A percentile compares a stretch with the other conserved stretches of the same genome.
Evolutionary conservation across 1,284 basidiomycete genomes (phyloP).

Genomic region (Cutaneotrichosporon dermatis): DNA sequence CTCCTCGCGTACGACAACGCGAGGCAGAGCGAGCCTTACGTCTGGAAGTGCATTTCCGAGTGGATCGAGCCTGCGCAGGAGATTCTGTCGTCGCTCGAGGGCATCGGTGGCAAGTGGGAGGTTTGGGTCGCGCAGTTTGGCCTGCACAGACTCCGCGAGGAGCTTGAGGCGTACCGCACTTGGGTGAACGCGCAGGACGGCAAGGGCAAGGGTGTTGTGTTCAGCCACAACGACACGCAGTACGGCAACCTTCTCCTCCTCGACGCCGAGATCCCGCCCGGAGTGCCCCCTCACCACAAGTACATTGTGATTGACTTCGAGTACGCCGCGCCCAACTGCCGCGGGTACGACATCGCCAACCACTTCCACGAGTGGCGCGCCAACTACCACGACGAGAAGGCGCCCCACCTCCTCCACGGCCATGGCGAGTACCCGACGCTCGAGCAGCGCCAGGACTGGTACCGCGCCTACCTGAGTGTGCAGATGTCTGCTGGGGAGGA

Average conservation of each 20-base stretch:
- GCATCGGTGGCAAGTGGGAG: constrained; percentile 36
- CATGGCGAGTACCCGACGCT: constrained; percentile 65
- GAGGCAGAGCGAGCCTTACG: constrained; percentile 54
- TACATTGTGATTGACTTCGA: constrained; percentile 94
- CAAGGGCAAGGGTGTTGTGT: constrained; percentile 44
- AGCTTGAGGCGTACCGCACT: constrained; percentile 42
- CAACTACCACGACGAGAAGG: constrained; percentile 66
- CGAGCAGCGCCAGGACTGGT: constrained; percentile 74
- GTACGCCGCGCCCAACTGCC: constrained; percentile 82
- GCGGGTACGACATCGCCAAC: constrained; percentile 89
- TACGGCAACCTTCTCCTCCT: constrained; percentile 85
- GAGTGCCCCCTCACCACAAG: constrained; percentile 54
- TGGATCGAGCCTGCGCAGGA: constrained; percentile 52
- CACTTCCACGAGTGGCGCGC: constrained; percentile 95
- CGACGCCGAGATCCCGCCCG: constrained; percentile 54
- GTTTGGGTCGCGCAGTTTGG: constrained; percentile 42
- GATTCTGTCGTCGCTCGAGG: constrained; percentile 27
- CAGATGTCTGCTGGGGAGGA: constrained; percentile 36
- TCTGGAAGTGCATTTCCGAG: constrained; percentile 61
- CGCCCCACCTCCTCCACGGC: constrained; percentile 68
- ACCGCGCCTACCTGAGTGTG: constrained; percentile 66
- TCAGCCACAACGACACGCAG: constrained; percentile 78
- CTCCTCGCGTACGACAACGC: constrained; percentile 56
- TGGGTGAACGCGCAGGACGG: constrained; percentile 38
- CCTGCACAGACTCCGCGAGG: constrained; percentile 36